Conservation (phyloP, 2,329 filamentous ascomycete genomes). For the Kalaharituber pfeilii region DNA sequence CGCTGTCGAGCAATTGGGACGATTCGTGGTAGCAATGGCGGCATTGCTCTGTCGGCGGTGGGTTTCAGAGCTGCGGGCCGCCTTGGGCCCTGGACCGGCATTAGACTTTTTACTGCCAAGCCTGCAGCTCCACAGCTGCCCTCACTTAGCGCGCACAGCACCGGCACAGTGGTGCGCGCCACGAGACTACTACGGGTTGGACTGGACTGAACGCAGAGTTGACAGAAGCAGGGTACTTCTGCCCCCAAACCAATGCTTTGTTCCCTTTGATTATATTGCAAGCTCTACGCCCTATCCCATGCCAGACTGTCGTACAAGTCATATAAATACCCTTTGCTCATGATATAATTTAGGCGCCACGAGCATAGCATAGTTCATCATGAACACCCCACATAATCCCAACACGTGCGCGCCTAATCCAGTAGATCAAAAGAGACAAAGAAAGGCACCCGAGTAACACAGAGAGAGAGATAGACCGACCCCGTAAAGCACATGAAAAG, state of each 20-base stretch:
- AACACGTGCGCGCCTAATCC: background rate
- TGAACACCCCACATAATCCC: background rate
- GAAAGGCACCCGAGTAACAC: background rate
- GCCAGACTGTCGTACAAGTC: background rate
- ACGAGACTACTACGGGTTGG: too few species aligned
- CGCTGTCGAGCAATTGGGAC: background rate
- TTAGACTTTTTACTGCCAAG: background rate
- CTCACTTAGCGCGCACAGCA: too few species aligned
- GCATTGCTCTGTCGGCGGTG: background rate
- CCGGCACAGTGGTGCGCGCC: too few species aligned
- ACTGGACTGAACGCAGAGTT: too few species aligned
- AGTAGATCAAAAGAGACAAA: background rate
- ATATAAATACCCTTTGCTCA: background rate
- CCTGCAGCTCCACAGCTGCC: too few species aligned
- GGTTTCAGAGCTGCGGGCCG: background rate
- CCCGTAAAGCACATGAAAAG: conserved; percentile 1
- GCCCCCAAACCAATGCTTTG: too few species aligned
- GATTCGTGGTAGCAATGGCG: background rate
- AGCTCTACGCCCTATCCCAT: background rate
- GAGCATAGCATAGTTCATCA: background rate
- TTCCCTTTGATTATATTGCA: background rate
- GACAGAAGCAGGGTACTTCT: too few species aligned
- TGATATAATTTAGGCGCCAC: background rate
- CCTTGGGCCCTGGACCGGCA: too few species aligned
- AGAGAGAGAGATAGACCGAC: background rate